phyloP scores from a whole-genome alignment of 805 yeast genomes.

The Candida sakaeoensis region DNA sequence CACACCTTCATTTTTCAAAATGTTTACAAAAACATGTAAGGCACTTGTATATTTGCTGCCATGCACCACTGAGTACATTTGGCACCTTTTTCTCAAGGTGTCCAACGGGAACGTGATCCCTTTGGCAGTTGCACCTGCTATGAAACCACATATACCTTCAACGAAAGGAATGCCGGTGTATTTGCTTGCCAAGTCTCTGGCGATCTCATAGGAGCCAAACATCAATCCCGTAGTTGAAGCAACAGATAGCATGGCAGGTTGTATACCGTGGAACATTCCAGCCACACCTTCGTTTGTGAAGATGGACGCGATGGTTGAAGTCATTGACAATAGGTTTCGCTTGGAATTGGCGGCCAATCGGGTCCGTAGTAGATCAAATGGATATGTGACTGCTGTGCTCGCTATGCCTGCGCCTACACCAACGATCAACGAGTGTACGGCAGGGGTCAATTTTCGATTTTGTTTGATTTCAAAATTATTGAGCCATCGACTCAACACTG shows the following conservation, averaged over 20 bases:
- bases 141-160: conserved; percentile 62
- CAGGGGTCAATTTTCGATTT: conserved; percentile 24
- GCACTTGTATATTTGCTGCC: conserved; percentile 14
- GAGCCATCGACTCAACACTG: conserved; percentile 48
- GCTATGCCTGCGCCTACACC: conserved; percentile 77
- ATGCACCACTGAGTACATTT: conserved; percentile 40
- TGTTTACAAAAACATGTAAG: conserved; percentile 26
- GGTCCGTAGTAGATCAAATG: conserved; percentile 86
- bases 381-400: conserved; percentile 76
- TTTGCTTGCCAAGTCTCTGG: conserved; percentile 34
- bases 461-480: conserved; percentile 21
- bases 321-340: conserved; percentile 36
- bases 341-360: conserved; percentile 66
- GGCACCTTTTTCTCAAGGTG: conserved; percentile 72
- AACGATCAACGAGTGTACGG: conserved; percentile 48
- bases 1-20: conserved; percentile 56
- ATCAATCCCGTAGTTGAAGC: conserved; percentile 71
- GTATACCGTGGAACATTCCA: conserved; percentile 51
- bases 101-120: conserved; percentile 81
- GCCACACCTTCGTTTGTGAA: conserved; percentile 28
- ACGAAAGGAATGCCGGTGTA: conserved; percentile 31
- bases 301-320: conserved; percentile 23
- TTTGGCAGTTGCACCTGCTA: conserved; percentile 77
- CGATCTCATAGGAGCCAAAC: conserved; percentile 63
- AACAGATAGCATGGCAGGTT: conserved; percentile 55